Conservation (phyloP, 352 stramenopile genomes). For the Phytophthora macrochlamydospora region DNA sequence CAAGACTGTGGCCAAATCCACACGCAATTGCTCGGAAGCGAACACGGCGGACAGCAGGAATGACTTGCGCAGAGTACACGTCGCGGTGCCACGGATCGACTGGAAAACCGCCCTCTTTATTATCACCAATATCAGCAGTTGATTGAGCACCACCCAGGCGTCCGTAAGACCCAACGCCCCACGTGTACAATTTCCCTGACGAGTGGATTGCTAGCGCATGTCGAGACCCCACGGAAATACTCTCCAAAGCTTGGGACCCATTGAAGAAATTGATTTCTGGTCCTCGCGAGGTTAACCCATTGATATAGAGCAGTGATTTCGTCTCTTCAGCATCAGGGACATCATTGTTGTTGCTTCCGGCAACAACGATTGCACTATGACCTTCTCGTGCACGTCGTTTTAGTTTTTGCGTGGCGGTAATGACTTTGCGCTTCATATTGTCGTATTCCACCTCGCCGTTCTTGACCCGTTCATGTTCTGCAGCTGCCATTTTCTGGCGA, state of each 20-base stretch:
- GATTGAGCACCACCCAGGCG: slow-evolving; percentile 50
- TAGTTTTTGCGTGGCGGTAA: slow-evolving; percentile 52
- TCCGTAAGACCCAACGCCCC: slow-evolving; percentile 76
- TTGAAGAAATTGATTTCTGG: slow-evolving; percentile 46
- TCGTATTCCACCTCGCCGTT: slow-evolving; percentile 56
- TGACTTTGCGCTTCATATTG: slow-evolving; percentile 65
- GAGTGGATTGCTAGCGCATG: slow-evolving; percentile 72
- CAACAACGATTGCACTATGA: slow-evolving; percentile 4
- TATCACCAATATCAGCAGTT: slow-evolving; percentile 9
- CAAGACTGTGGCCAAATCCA: slow-evolving; percentile 74
- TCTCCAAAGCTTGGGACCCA: slow-evolving; percentile 57
- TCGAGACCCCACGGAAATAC: slow-evolving; percentile 67
- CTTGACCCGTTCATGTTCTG: slow-evolving; percentile 43
- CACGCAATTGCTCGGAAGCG: slow-evolving; percentile 67
- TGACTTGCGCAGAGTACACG: slow-evolving; percentile 44
- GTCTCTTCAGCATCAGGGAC: background rate
- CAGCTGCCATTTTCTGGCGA: slow-evolving; percentile 45
- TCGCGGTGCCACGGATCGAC: slow-evolving; percentile 60
- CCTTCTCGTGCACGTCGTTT: slow-evolving; percentile 68
- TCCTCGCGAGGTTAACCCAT: slow-evolving; percentile 60
- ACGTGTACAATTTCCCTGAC: slow-evolving; percentile 67
- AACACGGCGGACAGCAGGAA: slow-evolving; percentile 44
- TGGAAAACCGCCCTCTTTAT: slow-evolving; percentile 6
- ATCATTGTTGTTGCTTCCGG: slow-evolving; percentile 10
- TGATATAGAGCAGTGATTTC: slow-evolving; percentile 39